Evolutionary conservation across 1,284 basidiomycete genomes (phyloP).

Genomic region (Wolfiporia cocos): DNA sequence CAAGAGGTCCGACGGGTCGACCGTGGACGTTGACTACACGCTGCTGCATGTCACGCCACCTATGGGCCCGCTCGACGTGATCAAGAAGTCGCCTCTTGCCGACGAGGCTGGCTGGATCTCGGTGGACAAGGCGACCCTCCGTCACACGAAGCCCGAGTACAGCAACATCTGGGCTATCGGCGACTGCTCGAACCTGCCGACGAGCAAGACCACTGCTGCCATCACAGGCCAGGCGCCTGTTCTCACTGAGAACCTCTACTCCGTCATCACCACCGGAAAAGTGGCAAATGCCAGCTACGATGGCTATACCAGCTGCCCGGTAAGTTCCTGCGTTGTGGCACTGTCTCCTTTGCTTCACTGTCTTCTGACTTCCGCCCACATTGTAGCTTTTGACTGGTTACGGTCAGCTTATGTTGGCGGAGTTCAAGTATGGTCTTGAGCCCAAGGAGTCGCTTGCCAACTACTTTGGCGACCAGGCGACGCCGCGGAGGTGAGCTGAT

Average conservation of each 20-base stretch:
- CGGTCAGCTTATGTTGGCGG: slow-evolving; percentile 84
- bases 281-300: slow-evolving; percentile 67
- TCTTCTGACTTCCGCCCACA: slow-evolving; percentile 7
- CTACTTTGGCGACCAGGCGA: slow-evolving; percentile 66
- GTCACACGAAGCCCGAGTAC: slow-evolving; percentile 76
- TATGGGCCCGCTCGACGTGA: slow-evolving; percentile 82
- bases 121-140: slow-evolving; percentile 77
- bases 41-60: slow-evolving; percentile 87
- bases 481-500: slow-evolving; percentile 46
- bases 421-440: slow-evolving; percentile 83
- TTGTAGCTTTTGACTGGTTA: slow-evolving; percentile 78
- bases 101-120: slow-evolving; percentile 87
- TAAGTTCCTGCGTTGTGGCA: slow-evolving; percentile 30
- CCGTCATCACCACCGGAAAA: slow-evolving; percentile 67
- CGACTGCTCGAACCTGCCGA: slow-evolving; percentile 88
- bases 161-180: slow-evolving; percentile 87
- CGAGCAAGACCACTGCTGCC: slow-evolving; percentile 94
- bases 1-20: slow-evolving; percentile 64
- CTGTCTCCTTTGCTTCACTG: background rate
- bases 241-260: slow-evolving; percentile 83
- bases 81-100: slow-evolving; percentile 77
- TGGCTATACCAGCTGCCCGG: slow-evolving; percentile 83
- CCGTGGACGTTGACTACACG: slow-evolving; percentile 72
- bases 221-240: slow-evolving; percentile 93
- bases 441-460: slow-evolving; percentile 82